Base-by-base conservation (phyloP, 2,329 filamentous ascomycete species). In the Fusarium azukiicola region DNA sequence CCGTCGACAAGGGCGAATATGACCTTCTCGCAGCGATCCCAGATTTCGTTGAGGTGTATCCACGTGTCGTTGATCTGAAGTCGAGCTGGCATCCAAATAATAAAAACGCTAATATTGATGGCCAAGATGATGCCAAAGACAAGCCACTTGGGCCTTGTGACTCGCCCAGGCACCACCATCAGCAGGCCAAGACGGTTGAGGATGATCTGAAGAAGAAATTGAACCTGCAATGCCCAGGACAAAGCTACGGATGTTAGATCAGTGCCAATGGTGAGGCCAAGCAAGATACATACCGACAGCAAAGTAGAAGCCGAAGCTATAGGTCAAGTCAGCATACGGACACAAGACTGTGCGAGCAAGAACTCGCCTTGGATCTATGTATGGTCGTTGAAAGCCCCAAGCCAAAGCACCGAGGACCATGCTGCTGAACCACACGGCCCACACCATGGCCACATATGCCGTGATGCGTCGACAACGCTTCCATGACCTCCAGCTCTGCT, bases 61-160 rank as follows among this genome's bases (percentile, higher is more conserved):
- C 88, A 92, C 2, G 69, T 80, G 0, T 87, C 69, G 11, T 80
- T 88, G 9, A 89, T 85, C 54, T 90, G 87, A 1, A 92, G 83
- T 4, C 90, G 89, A 0, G 90, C 88, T 0, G 91, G 91, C 23
- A 93, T 89, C 91, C 91, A 93, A 21, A 92, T 92, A 71, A 85
- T 86, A 63, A 91, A 92, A 4, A 92, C 91, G 4, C 88, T 88
- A 32, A 92, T 89, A 64, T 92, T 93, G 72, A 93, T 86, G 4
- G 85, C 72, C 4, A 88, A 86, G 71, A 93, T 90, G n/a, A 91
- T 44, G 2, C 84, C 61, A 0, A 90, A 87, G 7, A 90, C 87
- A 2, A 85, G 80, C 83, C 89, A 89, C 76, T 91, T 91, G 13
- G 92, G 83, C 11, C 76, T 83, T 1, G 74, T 58, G 3, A 87